Percentiles rank a stretch among this genome's conserved stretches.
phyloP scores from a whole-genome alignment of 2,329 filamentous ascomycete species.

The Gnomoniopsis smithogilvyi region DNA sequence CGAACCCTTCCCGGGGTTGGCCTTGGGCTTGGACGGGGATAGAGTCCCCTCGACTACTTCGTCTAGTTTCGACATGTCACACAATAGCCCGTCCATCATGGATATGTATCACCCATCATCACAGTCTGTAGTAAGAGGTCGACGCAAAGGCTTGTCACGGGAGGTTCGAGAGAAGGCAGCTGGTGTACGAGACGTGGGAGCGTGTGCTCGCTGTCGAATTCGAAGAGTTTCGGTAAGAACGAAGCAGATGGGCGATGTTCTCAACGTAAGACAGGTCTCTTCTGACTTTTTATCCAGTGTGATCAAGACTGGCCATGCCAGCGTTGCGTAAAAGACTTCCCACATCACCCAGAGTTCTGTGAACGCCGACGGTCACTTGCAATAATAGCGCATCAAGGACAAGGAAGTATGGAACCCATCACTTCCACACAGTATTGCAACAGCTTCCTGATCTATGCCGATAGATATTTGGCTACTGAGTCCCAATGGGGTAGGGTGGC shows the following conservation, averaged over 20 bases:
- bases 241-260: not conserved
- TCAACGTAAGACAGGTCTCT: not conserved
- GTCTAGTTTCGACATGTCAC: not conserved
- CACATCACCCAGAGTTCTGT: slow-evolving; percentile 5
- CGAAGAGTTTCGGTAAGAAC: slow-evolving; percentile 11
- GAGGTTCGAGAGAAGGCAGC: slow-evolving; percentile 6
- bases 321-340: slow-evolving; percentile 4
- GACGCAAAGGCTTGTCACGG: not conserved
- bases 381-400: not conserved
- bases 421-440: not conserved
- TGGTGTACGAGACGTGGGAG: slow-evolving; percentile 8
- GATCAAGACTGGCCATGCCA: slow-evolving; percentile 2
- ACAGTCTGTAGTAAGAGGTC: slow-evolving; percentile 1
- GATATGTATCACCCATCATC: not conserved
- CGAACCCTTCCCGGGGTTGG: not conserved
- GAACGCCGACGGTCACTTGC: slow-evolving; percentile 3
- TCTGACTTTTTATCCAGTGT: slow-evolving; percentile 2
- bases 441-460: not conserved
- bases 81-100: not conserved
- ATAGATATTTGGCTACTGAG: slow-evolving; percentile 6
- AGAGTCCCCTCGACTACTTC: not conserved
- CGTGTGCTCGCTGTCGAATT: slow-evolving; percentile 12
- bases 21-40: not conserved
- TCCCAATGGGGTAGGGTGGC: not conserved
- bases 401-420: slow-evolving; percentile 1